Evolutionary conservation across 805 yeast genomes (phyloP), one percentile per base, ranked within the genome.

Genomic region (Phaffomyces antillensis): DNA sequence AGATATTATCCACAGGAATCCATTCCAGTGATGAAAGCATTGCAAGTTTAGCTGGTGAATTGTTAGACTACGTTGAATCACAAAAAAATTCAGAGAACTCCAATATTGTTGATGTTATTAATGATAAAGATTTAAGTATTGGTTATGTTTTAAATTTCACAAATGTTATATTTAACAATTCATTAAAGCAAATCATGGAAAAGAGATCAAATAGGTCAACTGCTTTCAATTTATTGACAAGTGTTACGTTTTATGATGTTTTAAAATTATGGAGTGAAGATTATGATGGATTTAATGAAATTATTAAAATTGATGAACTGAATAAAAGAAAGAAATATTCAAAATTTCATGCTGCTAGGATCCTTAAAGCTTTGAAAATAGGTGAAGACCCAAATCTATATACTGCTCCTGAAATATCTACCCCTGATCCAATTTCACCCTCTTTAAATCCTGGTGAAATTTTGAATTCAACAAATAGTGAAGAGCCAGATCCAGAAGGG

Each of bases 61-160:
- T 93, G 38, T 64, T 91, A 44, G 95, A 84, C 56, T 75, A 75
- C 3, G 77, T 93, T 33, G 99, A 93, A 58, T 47, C 53, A 2
- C 65, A 72, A 47, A 82, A 81, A 55, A 50, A 46, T 2, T 52
- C 54, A 8, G 65, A 70, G 0, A 64, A 62, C 5, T 65, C 64
- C 5, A 23, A 67, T 18, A 53, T 77, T 3, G 61, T 55, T 35
- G 75, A 72, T 16, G 70, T 87, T 12, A 64, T 90, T 17, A 64
- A 64, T 25, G 86, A 83, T 52, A 80, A 79, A 49, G 74, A 70
- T 11, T 70, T 81, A n/a, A 76, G 81, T 9, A 69, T 70, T 45
- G 72, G 71, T 3, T 76, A 82, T 46, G 71, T 79, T 5, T 66
- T 74, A 48, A 72, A 71, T 46, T 85, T 87, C 59, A 75, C 82